These are phyloP conservation scores for Periconia macrospinosa DNA, from an alignment of 2,329 filamentous ascomycete species.

Conservation along the genomic window DNA sequence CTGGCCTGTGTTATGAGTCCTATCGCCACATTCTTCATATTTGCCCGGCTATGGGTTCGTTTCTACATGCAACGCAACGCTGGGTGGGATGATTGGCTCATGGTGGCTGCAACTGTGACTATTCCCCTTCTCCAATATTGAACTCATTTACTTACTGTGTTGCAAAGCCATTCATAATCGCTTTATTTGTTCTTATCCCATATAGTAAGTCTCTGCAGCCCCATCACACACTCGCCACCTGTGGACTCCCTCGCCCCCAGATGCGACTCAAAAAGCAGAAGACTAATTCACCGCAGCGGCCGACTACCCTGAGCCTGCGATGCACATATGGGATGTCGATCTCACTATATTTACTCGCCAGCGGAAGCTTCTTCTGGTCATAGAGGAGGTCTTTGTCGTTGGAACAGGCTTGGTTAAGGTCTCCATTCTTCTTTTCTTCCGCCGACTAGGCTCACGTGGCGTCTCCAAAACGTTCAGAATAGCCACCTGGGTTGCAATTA, in stretches of 20 bases:
- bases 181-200: conserved; percentile 21
- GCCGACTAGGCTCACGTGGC: conserved; percentile 26
- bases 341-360: conserved; percentile 14
- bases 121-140: background rate
- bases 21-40: conserved; percentile 21
- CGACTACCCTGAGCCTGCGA: background rate
- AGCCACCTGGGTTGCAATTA: conserved; percentile 27
- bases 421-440: conserved; percentile 36
- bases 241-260: too few species aligned
- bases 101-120: conserved; percentile 26
- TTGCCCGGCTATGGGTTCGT: conserved; percentile 32
- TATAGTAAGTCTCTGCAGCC: conserved; percentile 13
- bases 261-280: too few species aligned
- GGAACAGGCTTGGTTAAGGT: conserved; percentile 34
- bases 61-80: conserved; percentile 25
- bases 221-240: too few species aligned
- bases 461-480: conserved; percentile 27
- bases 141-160: background rate
- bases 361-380: conserved; percentile 29
- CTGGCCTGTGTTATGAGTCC: conserved; percentile 24
- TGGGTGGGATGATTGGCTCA: conserved; percentile 35
- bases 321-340: conserved; percentile 31
- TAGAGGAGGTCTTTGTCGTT: conserved; percentile 28
- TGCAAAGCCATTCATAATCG: conserved; percentile 18
- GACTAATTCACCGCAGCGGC: conserved; percentile 18